Percentiles rank a stretch among this genome's conserved stretches.
Conservation (phyloP, 2,329 filamentous ascomycete species). For the Pseudomassariella vexata region DNA sequence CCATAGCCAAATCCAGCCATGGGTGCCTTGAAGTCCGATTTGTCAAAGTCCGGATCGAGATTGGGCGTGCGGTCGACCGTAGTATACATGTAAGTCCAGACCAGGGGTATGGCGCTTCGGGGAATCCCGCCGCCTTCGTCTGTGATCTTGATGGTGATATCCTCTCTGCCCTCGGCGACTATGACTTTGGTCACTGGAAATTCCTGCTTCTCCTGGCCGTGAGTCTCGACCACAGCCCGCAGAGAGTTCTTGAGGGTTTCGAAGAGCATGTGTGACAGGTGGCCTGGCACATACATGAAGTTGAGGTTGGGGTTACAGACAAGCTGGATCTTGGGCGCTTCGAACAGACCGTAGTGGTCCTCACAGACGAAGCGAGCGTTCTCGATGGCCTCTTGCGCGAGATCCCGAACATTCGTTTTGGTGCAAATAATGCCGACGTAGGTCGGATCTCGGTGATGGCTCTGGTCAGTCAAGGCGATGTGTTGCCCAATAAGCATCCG, state of each 20-base stretch:
- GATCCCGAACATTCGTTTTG: constrained; percentile 91
- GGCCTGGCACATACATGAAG: constrained; percentile 99
- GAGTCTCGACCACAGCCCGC: constrained; percentile 90
- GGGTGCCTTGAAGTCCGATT: constrained; percentile 97
- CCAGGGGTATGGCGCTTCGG: constrained; percentile 83
- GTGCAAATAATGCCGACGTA: constrained; percentile 99
- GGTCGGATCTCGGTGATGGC: constrained; percentile 78
- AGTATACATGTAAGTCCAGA: constrained; percentile 99
- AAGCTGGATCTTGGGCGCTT: constrained; percentile 92
- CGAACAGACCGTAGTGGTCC: constrained; percentile 95
- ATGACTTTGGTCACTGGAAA: constrained; percentile 98
- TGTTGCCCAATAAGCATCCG: constrained; percentile 99
- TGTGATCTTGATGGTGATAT: constrained; percentile 97
- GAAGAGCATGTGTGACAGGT: constrained; percentile 98
- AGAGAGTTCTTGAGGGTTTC: constrained; percentile 98
- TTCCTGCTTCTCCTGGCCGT: constrained; percentile 90
- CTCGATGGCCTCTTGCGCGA: constrained; percentile 95
- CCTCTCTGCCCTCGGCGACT: constrained; percentile 94
- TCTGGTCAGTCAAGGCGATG: constrained; percentile 92
- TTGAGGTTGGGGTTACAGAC: constrained; percentile 90
- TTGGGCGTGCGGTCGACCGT: constrained; percentile 94
- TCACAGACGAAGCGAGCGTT: constrained; percentile 99
- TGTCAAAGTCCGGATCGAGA: constrained; percentile 95
- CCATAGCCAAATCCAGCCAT: constrained; percentile 99
- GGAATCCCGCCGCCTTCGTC: constrained; percentile 97